Evolutionary conservation across 352 stramenopile species (phyloP), one percentile per base, ranked within the genome.

Genomic region (Pseudoperonospora humuli): DNA sequence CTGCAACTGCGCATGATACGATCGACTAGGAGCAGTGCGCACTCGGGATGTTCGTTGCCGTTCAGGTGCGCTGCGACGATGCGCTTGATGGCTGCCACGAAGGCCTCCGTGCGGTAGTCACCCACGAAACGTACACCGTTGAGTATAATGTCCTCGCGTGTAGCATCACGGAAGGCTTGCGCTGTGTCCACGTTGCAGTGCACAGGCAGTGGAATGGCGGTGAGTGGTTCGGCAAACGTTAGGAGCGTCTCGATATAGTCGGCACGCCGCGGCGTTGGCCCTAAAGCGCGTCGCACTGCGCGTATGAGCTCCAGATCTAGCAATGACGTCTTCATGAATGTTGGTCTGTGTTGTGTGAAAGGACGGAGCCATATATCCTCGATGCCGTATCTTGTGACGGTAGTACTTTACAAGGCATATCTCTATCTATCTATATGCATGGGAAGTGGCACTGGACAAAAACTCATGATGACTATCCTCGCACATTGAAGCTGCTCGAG

Each of bases 61-160:
- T 21, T 42, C 10, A 71, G 64, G 43, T 83, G 59, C 3, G 54
- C 57, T 3, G 50, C 47, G 1, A 86, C 77, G 35, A 89, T 86
- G 21, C 69, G 76, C 50, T 89, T 89, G 41, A 86, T 68, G 2
- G 76, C 71, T 1, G 71, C 76, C 26, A 86, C 73, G 35, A 89
- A 85, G 8, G 71, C 74, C 41, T 89, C 71, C 13, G 68, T 83
- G 37, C 74, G 71, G 29, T 86, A 65, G 45, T 82, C 73, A 20
- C 73, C 74, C n/a, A 84, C 67, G 45, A 89, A 85, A 39, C 70
- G 70, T 33, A 88, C 73, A 25, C 71, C 68, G 42, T 85, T 85
- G 47, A 85, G 65, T n/a, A n/a, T n/a, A n/a, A n/a, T n/a, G n/a
- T n/a, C n/a, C n/a, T n/a, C n/a, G n/a, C n/a, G n/a, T n/a, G n/a